phyloP scores from a whole-genome alignment of 2,329 filamentous ascomycete genomes.

The Leptographium radiaticola region DNA sequence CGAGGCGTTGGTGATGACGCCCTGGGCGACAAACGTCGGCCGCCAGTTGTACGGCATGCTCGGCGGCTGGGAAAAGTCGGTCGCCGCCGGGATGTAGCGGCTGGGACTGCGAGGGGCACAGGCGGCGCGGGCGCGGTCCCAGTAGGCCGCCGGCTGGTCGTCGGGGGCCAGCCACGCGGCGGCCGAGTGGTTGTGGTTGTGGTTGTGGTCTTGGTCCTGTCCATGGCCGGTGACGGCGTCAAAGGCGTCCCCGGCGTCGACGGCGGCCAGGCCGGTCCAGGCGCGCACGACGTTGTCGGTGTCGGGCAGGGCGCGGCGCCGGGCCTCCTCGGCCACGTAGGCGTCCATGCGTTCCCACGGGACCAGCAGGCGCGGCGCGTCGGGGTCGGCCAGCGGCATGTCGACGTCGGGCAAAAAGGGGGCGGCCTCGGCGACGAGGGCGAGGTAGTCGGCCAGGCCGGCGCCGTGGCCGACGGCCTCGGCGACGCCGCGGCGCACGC shows the following conservation, averaged over 20 bases:
- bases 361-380: slow-evolving; percentile 50
- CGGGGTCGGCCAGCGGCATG: slow-evolving; percentile 52
- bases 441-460: slow-evolving; percentile 29
- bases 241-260: slow-evolving; percentile 19
- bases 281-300: slow-evolving; percentile 28
- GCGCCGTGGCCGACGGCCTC: slow-evolving; percentile 24
- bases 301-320: slow-evolving; percentile 27
- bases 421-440: slow-evolving; percentile 38
- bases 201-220: too few species aligned
- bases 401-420: slow-evolving; percentile 48
- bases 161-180: slow-evolving; percentile 31
- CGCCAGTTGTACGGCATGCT: slow-evolving; percentile 11
- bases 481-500: slow-evolving; percentile 32
- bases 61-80: slow-evolving; percentile 18
- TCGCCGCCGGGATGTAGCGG: slow-evolving; percentile 24
- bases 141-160: slow-evolving; percentile 31
- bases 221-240: too few species aligned
- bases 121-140: slow-evolving; percentile 42
- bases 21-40: slow-evolving; percentile 21
- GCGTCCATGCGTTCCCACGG: slow-evolving; percentile 42
- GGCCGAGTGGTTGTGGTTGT: too few species aligned
- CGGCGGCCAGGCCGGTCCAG: slow-evolving; percentile 25
- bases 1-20: slow-evolving; percentile 44
- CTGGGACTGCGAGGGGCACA: slow-evolving; percentile 44
- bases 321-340: slow-evolving; percentile 33